These are phyloP conservation scores for Populus tomentosa DNA, from an alignment of 441 rosid species.

Conservation along the genomic window DNA sequence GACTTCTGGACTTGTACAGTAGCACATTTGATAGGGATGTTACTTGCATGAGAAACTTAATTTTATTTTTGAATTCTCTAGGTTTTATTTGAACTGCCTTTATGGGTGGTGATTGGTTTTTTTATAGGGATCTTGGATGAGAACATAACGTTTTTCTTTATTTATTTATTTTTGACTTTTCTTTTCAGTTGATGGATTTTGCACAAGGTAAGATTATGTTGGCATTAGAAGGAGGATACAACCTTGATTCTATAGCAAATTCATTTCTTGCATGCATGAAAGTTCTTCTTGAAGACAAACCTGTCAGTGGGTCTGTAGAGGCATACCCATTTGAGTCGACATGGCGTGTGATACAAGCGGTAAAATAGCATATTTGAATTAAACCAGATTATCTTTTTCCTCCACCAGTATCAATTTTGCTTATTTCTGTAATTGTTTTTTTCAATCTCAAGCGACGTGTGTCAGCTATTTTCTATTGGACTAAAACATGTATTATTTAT, in stretches of 20 bases:
- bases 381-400: neutral
- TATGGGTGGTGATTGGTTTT: slow-evolving; percentile 4
- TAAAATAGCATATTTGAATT: slow-evolving; percentile 25
- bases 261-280: slow-evolving; percentile 84
- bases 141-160: neutral
- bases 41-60: neutral
- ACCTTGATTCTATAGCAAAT: slow-evolving; percentile 74
- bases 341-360: slow-evolving; percentile 79
- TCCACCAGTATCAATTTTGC: neutral
- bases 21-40: neutral
- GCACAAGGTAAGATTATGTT: slow-evolving; percentile 77
- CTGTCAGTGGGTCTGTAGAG: slow-evolving; percentile 48
- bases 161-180: neutral
- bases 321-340: slow-evolving; percentile 82
- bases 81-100: neutral
- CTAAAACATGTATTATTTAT: slow-evolving; percentile 10
- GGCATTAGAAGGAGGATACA: slow-evolving; percentile 98
- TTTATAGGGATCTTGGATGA: neutral
- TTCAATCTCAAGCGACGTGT: neutral
- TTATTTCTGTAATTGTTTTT: slow-evolving; percentile 1
- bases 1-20: slow-evolving; percentile 2
- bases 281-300: slow-evolving; percentile 64
- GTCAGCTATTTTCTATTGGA: slow-evolving; percentile 3
- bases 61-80: neutral
- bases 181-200: slow-evolving; percentile 73